A percentile compares a stretch with the other conserved stretches of the same genome.
Conservation (phyloP, 2,329 filamentous ascomycete species). For the Cladophialophora chaetospira region DNA sequence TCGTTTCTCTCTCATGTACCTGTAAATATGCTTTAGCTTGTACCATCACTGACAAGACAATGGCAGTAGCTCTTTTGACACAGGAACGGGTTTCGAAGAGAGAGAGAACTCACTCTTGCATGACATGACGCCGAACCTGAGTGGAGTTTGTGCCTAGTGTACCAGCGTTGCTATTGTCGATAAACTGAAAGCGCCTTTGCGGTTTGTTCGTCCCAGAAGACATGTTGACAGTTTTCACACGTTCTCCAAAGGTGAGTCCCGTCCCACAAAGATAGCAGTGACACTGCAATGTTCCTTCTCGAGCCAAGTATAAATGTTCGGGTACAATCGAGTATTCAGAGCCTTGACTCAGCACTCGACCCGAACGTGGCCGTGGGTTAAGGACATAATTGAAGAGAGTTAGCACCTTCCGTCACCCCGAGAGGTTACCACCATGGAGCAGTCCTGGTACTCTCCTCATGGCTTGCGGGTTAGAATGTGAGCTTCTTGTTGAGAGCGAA, state of each 20-base stretch:
- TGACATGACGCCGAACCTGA: conserved; percentile 47
- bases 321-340: too few relatives aligned
- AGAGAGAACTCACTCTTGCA: too few relatives aligned
- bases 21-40: too few relatives aligned
- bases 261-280: background rate
- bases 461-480: background rate
- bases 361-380: too few relatives aligned
- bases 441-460: background rate
- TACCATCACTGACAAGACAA: too few relatives aligned
- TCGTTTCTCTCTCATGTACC: conserved; percentile 16
- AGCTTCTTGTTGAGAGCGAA: background rate
- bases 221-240: background rate
- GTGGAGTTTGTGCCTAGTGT: conserved; percentile 40
- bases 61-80: too few relatives aligned
- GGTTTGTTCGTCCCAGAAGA: conserved; percentile 16
- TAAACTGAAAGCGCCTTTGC: conserved; percentile 42
- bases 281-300: background rate
- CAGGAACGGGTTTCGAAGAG: conserved; percentile 10
- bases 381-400: too few relatives aligned
- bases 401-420: too few relatives aligned
- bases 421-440: background rate
- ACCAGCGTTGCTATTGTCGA: conserved; percentile 42
- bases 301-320: too few relatives aligned
- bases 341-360: background rate
- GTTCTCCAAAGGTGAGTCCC: background rate